Evolutionary conservation across 2,329 filamentous ascomycete species (phyloP), one percentile per base, ranked within the genome.

Genomic region (Lecanoromycetidae sp.): DNA sequence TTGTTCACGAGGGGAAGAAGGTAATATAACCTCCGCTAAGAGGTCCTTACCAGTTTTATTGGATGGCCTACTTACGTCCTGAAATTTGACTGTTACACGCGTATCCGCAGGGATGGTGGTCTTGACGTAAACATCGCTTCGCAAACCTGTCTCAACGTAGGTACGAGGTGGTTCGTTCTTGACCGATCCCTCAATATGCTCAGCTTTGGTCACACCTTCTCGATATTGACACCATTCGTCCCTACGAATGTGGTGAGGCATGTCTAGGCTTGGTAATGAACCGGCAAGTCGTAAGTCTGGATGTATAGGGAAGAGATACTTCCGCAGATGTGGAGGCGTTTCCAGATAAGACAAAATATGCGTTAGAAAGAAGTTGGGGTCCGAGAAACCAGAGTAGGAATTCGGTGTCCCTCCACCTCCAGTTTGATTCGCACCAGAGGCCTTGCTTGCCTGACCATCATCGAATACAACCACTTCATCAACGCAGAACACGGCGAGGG

Each of bases 401-500:
- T 78, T 50, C 39, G 44, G 33, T 22, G 35, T 55, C 54, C 26
- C 54, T 55, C 48, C 48, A 54, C 29, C n/a, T 57, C 13, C 46
- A 54, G 61, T 49, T 17, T 19, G 32, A 5, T 15, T 19, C 13
- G 15, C n/a, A 17, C 17, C 32, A 15, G 20, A 19, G 20, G 10
- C 56, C 55, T n/a, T 54, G 39, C 15, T 53, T 47, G 40, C 55
- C 41, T 72, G 66, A n/a, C 71, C 74, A 64, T 93, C 87, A 59
- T 90, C 79, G 62, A 84, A 94, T 46, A 94, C 69, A 42, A 94
- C 72, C 25, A 93, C 73, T 65, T 94, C 87, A 60, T 94, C 87
- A 55, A 94, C 75, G 58, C 77, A 82, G 66, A 91, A 93, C 53
- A 93, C 81, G 52, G 84, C 82, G 43, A 87, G 74, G 27, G 85